Evolutionary conservation across 1,284 basidiomycete genomes (phyloP).

Genomic region (Albatrellus sp.): DNA sequence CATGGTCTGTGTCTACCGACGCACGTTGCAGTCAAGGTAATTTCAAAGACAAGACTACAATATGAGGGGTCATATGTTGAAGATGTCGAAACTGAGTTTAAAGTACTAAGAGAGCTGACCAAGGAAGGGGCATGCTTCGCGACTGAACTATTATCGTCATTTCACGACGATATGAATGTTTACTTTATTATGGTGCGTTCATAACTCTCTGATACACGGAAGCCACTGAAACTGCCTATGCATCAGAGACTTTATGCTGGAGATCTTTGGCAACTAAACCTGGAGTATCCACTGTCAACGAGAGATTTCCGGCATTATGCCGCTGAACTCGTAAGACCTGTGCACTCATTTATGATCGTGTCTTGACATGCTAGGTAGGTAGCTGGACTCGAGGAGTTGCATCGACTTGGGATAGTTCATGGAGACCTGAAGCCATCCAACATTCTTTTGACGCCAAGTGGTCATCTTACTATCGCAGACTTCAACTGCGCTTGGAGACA

Average conservation of each 20-base stretch:
- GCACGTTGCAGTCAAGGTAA: constrained; percentile 14
- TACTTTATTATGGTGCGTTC: constrained; percentile 16
- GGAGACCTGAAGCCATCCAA: constrained; percentile 18
- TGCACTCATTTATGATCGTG: not conserved
- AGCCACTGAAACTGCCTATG: not conserved
- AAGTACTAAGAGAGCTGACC: constrained; percentile 4
- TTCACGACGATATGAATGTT: constrained; percentile 12
- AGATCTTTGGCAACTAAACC: not conserved
- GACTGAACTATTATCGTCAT: constrained; percentile 10
- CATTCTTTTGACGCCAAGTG: constrained; percentile 12
- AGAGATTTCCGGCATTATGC: not conserved
- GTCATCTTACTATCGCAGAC: constrained; percentile 14
- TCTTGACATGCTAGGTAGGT: constrained; percentile 7
- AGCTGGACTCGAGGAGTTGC: constrained; percentile 10
- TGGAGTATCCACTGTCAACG: not conserved
- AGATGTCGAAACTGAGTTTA: not conserved
- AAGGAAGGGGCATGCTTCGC: constrained; percentile 3
- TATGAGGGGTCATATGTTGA: not conserved
- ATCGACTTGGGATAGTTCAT: constrained; percentile 11
- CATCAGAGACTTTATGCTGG: constrained; percentile 1
- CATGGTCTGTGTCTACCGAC: not conserved
- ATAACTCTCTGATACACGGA: not conserved
- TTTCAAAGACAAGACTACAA: constrained; percentile 12
- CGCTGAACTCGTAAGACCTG: constrained; percentile 10
- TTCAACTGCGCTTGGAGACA: constrained; percentile 10